Evolutionary conservation across 257 asterid genomes (phyloP), one percentile per base, ranked within the genome.

Genomic region (Rubia yunnanensis): DNA sequence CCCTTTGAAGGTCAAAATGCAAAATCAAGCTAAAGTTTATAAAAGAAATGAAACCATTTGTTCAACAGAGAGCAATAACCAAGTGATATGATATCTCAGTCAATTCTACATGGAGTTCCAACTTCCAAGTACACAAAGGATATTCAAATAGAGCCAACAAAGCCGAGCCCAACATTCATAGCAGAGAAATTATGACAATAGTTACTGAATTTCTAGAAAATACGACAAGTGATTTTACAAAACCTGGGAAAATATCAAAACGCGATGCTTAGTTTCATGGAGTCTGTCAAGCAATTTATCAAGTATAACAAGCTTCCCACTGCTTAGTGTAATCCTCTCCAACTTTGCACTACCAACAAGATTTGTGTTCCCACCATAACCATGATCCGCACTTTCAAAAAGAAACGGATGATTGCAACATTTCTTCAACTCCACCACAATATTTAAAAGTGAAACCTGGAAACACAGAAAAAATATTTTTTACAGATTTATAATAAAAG

Each of bases 341-440:
- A 94, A 71, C 78, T 90, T 94, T 46, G 86, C 67, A 81, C 99
- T 90, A 28, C 96, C 96, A 52, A 85, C 77, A 78, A 77, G 64
- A 70, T 85, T 85, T 46, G 92, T 81, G 70, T 94, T 95, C 77
- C 99, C 99, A 55, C 99, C 99, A 80, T 94, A 94, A 76, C 99
- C 99, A 81, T 90, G 96, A 82, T 94, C 99, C 11, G 99, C 99
- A 79, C 99, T 94, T 81, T 94, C 96, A 80, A 94, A 94, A 68
- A 94, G 72, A 81, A 94, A 94, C 58, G 99, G 99, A 78, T 94
- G 99, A 66, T 94, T 94, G 88, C 99, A 94, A 84, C 98, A 94
- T 75, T 94, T 94, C 95, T 94, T 94, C 91, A 94, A 77, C 85
- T 94, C 99, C 82, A 90, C 99, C 85, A 94, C 95, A 67, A 94